Base-by-base conservation (phyloP, 768 basidiomycete species). In the Suillus discolor region DNA sequence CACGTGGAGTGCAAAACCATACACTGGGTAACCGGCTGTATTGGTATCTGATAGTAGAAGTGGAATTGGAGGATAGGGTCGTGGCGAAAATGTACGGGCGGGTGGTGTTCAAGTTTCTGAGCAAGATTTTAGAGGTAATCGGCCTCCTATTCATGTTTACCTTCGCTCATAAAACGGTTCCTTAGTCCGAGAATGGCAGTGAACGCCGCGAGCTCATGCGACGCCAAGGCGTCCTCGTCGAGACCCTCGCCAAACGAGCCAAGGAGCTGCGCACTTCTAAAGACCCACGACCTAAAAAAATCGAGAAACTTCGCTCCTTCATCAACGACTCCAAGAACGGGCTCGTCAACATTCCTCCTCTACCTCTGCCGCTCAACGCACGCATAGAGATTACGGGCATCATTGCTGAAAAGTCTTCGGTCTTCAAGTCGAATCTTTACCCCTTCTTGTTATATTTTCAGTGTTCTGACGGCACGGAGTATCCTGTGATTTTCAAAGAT, bases 1-100 rank as follows among this genome's bases (percentile, higher is more conserved):
- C 86, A 7, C 86, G 96, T 25, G 94, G 93, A 20, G 93, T 94
- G 15, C 81, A 85, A 68, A 97, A 97, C 71, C 83, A 83, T 3
- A 84, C 97, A 0, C 81, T 99, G 2, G 97, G 96, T 0, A 98
- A 98, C 71, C 84, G 93, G 31, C 82, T 99, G 68, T 92, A 97
- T 74, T 99, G 97, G 97, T 99, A 99, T 71, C 87, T 99, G 63
- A 95, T 96, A 87, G 96, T 99, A 5, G 97, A 99, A 74, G 89
- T 95, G 20, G 93, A 94, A 25, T 42, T 41, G 18, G 93, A 96
- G 71, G 94, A 96, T 72, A 88, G 89, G 66, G 82, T 88, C 28
- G 87, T 94, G 75, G 92, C 93, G 4, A 96, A 94, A 81, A 95
- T 97, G 92, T 99, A 96, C 70, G 94, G 91, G 5, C 84, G 89